These are phyloP conservation scores for Musa schizocarpa DNA, from an alignment of 176 grass and related monocot species.

Conservation along the genomic window DNA sequence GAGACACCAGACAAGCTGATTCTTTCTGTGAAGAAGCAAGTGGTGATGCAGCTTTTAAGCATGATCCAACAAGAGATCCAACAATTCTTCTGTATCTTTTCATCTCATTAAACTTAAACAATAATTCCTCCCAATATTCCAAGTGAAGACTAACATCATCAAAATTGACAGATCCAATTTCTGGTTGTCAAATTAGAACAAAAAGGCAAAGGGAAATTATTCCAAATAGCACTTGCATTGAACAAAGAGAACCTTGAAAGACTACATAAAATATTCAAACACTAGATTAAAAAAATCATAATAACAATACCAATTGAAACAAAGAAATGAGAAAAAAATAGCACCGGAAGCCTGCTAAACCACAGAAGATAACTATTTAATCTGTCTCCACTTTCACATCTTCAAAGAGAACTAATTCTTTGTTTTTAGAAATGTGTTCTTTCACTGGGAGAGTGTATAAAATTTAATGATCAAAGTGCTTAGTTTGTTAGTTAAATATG, in stretches of 20 bases:
- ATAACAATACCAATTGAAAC: background rate
- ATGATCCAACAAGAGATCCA: constrained; percentile 80
- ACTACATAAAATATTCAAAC: too few species aligned
- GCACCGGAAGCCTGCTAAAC: background rate
- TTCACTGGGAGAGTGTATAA: too few species aligned
- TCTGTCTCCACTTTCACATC: background rate
- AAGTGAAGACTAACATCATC: constrained; percentile 40
- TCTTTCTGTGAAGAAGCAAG: constrained; percentile 77
- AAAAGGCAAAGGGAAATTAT: too few species aligned
- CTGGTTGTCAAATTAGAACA: constrained; percentile 22
- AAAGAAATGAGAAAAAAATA: background rate
- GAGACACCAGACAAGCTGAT: constrained; percentile 63
- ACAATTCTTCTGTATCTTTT: constrained; percentile 85
- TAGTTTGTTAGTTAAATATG: too few species aligned
- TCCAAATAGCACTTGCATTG: too few species aligned
- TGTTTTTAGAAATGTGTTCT: too few species aligned
- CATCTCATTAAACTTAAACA: constrained; percentile 70
- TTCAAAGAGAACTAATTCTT: background rate
- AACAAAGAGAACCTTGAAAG: too few species aligned
- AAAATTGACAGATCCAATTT: constrained; percentile 23
- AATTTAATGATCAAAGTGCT: too few species aligned
- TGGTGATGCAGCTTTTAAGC: constrained; percentile 51
- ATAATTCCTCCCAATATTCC: constrained; percentile 77
- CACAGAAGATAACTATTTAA: background rate
- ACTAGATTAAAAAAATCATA: background rate